Evolutionary conservation across 306 rosid genomes (phyloP).

Genomic region (Vigna nakashimae): DNA sequence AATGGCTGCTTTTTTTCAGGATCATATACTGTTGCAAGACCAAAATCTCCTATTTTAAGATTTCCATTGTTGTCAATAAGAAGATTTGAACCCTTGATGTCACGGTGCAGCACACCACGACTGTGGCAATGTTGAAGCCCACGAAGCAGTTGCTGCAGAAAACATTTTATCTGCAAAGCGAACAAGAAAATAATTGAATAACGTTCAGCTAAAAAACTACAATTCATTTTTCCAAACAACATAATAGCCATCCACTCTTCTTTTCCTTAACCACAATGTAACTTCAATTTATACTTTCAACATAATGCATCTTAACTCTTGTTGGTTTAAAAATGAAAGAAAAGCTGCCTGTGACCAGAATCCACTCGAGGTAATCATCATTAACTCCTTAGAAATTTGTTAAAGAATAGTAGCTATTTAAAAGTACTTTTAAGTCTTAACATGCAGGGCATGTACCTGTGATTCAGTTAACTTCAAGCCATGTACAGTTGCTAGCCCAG

Average conservation of each 20-base stretch:
- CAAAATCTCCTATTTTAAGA: conserved; percentile 95
- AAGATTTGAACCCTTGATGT: conserved; percentile 95
- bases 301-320: too few relatives aligned
- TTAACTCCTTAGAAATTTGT: neutral
- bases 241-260: neutral
- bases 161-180: conserved; percentile 79
- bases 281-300: too few relatives aligned
- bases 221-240: too few relatives aligned
- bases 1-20: conserved; percentile 69
- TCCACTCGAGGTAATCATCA: neutral
- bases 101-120: conserved; percentile 85
- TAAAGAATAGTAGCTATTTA: neutral
- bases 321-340: too few relatives aligned
- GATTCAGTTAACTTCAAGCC: conserved; percentile 77
- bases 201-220: neutral
- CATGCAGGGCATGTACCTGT: conserved; percentile 58
- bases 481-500: conserved; percentile 69
- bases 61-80: conserved; percentile 72
- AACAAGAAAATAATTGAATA: conserved; percentile 11
- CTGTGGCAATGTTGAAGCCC: conserved; percentile 95
- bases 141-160: conserved; percentile 69
- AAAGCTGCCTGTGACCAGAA: neutral
- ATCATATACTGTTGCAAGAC: conserved; percentile 75
- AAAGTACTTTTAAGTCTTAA: neutral
- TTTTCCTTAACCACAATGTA: too few relatives aligned